A percentile compares a stretch with the other conserved stretches of the same genome.
phyloP scores from a whole-genome alignment of 2,329 filamentous ascomycete genomes.

The Xylaria arbuscula region DNA sequence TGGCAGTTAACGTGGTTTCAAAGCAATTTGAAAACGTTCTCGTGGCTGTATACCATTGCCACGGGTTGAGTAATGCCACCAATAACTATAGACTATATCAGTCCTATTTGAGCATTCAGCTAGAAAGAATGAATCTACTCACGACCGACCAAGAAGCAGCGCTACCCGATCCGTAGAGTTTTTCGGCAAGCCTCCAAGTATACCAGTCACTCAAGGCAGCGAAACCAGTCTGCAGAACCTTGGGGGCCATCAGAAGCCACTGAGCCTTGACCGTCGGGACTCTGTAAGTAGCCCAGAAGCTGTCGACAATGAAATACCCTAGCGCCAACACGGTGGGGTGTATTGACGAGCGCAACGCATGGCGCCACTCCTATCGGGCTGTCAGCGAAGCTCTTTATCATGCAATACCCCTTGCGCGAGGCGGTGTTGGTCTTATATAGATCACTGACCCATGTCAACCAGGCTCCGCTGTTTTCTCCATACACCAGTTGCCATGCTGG shows the following conservation, averaged over 20 bases:
- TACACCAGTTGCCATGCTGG: constrained; percentile 93
- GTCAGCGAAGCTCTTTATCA: constrained; percentile 32
- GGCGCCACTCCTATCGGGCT: constrained; percentile 83
- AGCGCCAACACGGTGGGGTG: constrained; percentile 89
- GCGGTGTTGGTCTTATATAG: constrained; percentile 9
- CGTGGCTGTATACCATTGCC: constrained; percentile 97
- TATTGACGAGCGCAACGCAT: constrained; percentile 87
- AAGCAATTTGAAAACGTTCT: constrained; percentile 94
- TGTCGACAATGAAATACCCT: constrained; percentile 73
- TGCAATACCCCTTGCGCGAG: not conserved
- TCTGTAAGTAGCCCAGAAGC: constrained; percentile 62
- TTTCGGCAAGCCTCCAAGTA: constrained; percentile 83
- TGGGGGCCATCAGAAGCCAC: constrained; percentile 78
- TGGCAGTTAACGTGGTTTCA: constrained; percentile 86
- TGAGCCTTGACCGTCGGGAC: constrained; percentile 66
- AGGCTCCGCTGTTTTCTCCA: constrained; percentile 79
- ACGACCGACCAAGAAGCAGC: constrained; percentile 77
- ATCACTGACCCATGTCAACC: constrained; percentile 89
- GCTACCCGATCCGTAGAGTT: constrained; percentile 75
- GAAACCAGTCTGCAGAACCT: constrained; percentile 78
- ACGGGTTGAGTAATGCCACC: constrained; percentile 80
- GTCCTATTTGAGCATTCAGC: constrained; percentile 13
- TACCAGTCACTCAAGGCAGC: constrained; percentile 85
- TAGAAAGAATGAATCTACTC: constrained; percentile 52
- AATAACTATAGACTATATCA: constrained; percentile 64